A percentile compares a stretch with the other conserved stretches of the same genome.
phyloP scores from a whole-genome alignment of 192 early-diverging fungal genomes.

The Chytriomyces confervae region DNA sequence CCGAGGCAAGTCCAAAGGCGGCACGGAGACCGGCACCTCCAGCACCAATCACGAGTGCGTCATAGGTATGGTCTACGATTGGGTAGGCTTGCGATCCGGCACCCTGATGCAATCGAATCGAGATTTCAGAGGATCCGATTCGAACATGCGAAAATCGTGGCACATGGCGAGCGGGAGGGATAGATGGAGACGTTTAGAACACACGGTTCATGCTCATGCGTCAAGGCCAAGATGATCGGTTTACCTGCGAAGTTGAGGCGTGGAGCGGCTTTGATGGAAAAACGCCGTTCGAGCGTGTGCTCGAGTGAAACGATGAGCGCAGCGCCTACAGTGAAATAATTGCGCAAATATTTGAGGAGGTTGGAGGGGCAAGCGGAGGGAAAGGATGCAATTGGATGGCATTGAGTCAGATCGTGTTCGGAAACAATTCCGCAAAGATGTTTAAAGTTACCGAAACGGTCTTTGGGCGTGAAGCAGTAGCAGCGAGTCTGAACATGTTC shows the following conservation, averaged over 20 bases:
- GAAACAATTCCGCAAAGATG: no score
- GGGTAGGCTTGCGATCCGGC: slow-evolving; percentile 67
- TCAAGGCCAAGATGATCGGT: no score
- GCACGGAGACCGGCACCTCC: slow-evolving; percentile 98
- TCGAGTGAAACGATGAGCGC: slow-evolving; percentile 38
- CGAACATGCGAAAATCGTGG: no score
- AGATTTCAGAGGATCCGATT: no score
- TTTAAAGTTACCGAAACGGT: background rate
- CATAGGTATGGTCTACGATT: slow-evolving; percentile 97
- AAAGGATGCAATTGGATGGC: no score
- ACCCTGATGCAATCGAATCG: background rate
- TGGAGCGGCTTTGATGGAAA: slow-evolving; percentile 13
- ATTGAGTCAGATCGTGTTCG: no score
- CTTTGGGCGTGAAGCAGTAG: slow-evolving; percentile 1
- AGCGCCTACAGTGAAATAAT: slow-evolving; percentile 4
- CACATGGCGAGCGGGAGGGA: no score
- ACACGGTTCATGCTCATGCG: no score
- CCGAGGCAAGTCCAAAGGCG: slow-evolving; percentile 89
- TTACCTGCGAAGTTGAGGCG: slow-evolving; percentile 12
- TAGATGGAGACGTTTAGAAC: no score
- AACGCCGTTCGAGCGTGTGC: slow-evolving; percentile 11
- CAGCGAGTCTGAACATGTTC: slow-evolving; percentile 20
- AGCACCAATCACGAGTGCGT: slow-evolving; percentile 97
- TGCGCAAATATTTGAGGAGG: no score
- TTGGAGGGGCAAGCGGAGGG: no score